Evolutionary conservation across 352 stramenopile genomes (phyloP).

Genomic region (Pythium vanterpoolii): DNA sequence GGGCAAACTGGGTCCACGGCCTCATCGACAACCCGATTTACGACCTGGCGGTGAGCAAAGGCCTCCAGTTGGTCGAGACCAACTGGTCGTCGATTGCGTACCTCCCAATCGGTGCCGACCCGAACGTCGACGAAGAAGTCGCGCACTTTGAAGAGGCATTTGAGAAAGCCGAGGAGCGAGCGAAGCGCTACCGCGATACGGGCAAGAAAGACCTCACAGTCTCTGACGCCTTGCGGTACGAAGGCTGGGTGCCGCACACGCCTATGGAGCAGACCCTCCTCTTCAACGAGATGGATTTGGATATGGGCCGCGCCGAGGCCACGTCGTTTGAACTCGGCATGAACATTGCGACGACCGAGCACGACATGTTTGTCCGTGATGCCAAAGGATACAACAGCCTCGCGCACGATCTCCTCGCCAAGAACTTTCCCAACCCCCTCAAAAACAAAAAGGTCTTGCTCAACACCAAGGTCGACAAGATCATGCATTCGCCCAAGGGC

Average conservation of each 20-base stretch:
- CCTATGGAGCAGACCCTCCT: not conserved
- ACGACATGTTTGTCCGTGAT: not conserved
- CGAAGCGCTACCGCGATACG: not conserved
- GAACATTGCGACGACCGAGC: not conserved
- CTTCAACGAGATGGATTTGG: conserved; percentile 3
- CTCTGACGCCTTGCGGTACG: not conserved
- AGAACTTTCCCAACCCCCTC: conserved; percentile 3
- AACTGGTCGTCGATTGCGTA: not conserved
- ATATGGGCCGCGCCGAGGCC: not conserved
- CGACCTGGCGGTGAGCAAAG: not conserved
- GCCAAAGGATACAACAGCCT: conserved; percentile 1
- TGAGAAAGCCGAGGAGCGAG: not conserved
- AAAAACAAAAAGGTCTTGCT: not conserved
- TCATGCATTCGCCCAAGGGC: not conserved
- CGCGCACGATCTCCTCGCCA: not conserved
- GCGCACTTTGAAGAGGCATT: not conserved
- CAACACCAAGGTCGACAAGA: conserved; percentile 1
- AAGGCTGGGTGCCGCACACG: not conserved
- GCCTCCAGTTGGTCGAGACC: conserved; percentile 1
- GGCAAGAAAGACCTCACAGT: conserved; percentile 8
- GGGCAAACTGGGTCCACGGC: conserved; percentile 2
- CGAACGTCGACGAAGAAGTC: not conserved
- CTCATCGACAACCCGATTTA: not conserved
- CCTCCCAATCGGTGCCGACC: not conserved
- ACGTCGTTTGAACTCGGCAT: conserved; percentile 4